These are phyloP conservation scores for Verticillium isaacii DNA, from an alignment of 2,329 filamentous ascomycete genomes.

Conservation along the genomic window DNA sequence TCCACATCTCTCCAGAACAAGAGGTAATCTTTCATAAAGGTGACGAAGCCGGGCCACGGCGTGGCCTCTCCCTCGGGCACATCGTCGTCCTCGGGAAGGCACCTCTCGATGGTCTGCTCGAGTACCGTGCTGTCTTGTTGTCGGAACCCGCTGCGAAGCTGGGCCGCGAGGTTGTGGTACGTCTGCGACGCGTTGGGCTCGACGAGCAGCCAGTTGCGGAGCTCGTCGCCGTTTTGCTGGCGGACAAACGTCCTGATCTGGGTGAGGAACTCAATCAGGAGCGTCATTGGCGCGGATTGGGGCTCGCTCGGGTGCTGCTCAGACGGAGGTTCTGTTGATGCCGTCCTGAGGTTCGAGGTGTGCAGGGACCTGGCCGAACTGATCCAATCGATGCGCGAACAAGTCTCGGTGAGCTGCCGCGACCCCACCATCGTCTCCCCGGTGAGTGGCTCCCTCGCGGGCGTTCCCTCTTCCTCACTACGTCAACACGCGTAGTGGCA, in stretches of 20 bases:
- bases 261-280: conserved; percentile 63
- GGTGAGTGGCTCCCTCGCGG: not conserved
- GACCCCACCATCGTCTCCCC: not conserved
- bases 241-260: conserved; percentile 59
- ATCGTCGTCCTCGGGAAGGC: conserved; percentile 61
- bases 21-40: conserved; percentile 78
- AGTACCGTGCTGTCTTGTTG: conserved; percentile 44
- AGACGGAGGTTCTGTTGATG: not conserved
- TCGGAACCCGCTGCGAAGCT: conserved; percentile 60
- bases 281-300: conserved; percentile 41
- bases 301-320: not conserved
- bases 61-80: conserved; percentile 59
- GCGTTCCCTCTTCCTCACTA: too few relatives aligned
- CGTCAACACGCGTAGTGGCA: too few relatives aligned
- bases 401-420: too few relatives aligned
- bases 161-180: conserved; percentile 63
- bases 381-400: too few relatives aligned
- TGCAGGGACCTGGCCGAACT: too few relatives aligned
- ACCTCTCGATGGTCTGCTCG: conserved; percentile 57
- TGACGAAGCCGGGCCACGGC: conserved; percentile 70
- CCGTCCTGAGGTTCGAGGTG: not conserved
- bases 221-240: conserved; percentile 56
- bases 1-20: conserved; percentile 77
- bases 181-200: conserved; percentile 65
- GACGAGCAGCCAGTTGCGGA: conserved; percentile 69